Base-by-base conservation (phyloP, 306 rosid species). In the Castanea crenata region DNA sequence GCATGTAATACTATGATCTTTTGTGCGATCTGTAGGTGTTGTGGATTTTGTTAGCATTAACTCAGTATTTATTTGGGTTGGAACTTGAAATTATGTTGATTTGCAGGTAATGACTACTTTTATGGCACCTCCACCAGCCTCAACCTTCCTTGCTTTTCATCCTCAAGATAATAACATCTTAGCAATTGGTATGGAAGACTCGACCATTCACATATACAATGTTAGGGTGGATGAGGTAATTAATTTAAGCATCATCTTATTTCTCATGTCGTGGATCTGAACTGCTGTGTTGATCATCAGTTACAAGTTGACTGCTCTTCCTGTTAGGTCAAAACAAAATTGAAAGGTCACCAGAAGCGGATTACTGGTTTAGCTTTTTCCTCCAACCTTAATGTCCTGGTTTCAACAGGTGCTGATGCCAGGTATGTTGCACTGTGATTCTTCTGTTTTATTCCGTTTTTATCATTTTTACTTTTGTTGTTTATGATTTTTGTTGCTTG, bases 101-200 rank as follows among this genome's bases (percentile, higher is more conserved):
- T 77, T 79, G 52, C 76, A 93, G 98, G 97, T 92, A 54, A 94
- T 92, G 98, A 89, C 92, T 76, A 90, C 96, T 72, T 92, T 90
- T 79, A 87, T 92, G 94, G 69, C 91, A 57, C 91, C 97, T 29
- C 92, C 92, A 52, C 97, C 98, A 13, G 88, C 96, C 55, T 88
- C 98, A 61, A 87, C 97, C 63, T 90, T 82, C 83, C 83, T 92
- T 55, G 96, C 96, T 70, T 92, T 94, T 82, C 92, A 92, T 81
- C 98, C 98, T 59, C 86, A 81, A 78, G 96, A 94, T 94, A 94
- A 94, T 86, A 94, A 94, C 87, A 85, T 94, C 84, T 86, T 94
- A 44, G 98, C 98, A 84, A 90, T 92, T 55, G 97, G 97, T 79
- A 94, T 94, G 98, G 96, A 86, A 75, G 97, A 94, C 83, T 94